Percentiles rank a stretch among this genome's conserved stretches.
phyloP scores from a whole-genome alignment of 768 basidiomycete genomes.

The Scleroderma bovista region DNA sequence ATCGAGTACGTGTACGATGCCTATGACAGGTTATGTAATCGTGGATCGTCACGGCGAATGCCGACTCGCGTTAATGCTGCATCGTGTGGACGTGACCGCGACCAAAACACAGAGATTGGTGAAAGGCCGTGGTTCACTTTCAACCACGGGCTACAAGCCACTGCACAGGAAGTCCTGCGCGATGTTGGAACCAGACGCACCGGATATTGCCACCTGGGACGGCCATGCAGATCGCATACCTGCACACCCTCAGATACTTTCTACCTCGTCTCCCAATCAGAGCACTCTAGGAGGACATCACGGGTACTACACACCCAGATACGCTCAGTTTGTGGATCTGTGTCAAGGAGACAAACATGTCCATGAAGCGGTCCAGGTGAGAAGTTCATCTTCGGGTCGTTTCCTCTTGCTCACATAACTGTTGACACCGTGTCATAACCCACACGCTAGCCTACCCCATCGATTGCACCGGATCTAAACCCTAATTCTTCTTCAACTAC shows the following conservation, averaged over 20 bases:
- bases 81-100: not conserved
- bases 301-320: not conserved
- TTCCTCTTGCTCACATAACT: conserved; percentile 3
- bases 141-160: not conserved
- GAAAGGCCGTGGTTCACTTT: not conserved
- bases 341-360: conserved; percentile 6
- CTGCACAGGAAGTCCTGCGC: not conserved
- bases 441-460: conserved; percentile 10
- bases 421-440: not conserved
- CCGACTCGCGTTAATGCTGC: conserved; percentile 7
- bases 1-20: not conserved
- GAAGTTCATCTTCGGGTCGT: not conserved
- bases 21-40: not conserved
- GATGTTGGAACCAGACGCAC: conserved; percentile 12
- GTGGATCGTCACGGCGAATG: conserved; percentile 1
- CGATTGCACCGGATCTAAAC: conserved; percentile 2
- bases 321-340: not conserved
- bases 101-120: not conserved
- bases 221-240: conserved; percentile 4
- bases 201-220: conserved; percentile 16
- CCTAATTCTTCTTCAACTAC: conserved; percentile 5
- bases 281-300: not conserved
- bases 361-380: conserved; percentile 11
- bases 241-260: not conserved
- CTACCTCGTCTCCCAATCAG: conserved; percentile 7